Evolutionary conservation across 176 grass and related monocot genomes (phyloP).

Genomic region (Triticum timopheevii): DNA sequence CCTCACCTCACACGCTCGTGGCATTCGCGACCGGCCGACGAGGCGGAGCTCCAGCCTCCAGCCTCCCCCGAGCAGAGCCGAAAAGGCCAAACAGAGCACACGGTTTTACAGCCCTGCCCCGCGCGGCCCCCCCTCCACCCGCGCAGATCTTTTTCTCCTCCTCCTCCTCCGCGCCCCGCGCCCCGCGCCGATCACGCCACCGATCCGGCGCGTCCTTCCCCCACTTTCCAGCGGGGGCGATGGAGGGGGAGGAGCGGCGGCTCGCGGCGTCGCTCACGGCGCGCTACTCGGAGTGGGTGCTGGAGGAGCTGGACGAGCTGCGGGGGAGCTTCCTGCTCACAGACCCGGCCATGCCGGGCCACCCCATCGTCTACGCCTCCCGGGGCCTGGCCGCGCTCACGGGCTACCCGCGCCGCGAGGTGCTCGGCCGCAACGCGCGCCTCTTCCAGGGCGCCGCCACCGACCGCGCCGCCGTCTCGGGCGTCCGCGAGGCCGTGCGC

Average conservation of each 20-base stretch:
- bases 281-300: conserved; percentile 82
- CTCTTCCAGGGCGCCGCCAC: conserved; percentile 91
- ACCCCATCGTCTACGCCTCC: conserved; percentile 94
- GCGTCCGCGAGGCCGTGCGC: conserved; percentile 75
- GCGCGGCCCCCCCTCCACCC: background rate
- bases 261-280: conserved; percentile 56
- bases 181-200: conserved; percentile 30
- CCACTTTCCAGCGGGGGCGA: background rate
- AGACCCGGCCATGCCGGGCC: conserved; percentile 72
- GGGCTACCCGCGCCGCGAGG: conserved; percentile 50
- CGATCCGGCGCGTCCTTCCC: background rate
- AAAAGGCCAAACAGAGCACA: background rate
- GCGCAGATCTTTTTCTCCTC: conserved; percentile 44
- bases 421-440: conserved; percentile 75
- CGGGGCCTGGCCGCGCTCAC: conserved; percentile 57
- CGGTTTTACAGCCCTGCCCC: conserved; percentile 30
- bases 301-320: conserved; percentile 80
- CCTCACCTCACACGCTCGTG: too few relatives aligned
- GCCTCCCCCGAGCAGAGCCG: too few relatives aligned
- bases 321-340: conserved; percentile 76
- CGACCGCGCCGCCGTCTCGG: conserved; percentile 57
- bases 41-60: too few relatives aligned
- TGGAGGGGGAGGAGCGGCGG: background rate
- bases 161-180: background rate
- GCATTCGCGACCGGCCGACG: too few relatives aligned